phyloP scores from a whole-genome alignment of 2,329 filamentous ascomycete species.

The Magnaporthiopsis incrustans region DNA sequence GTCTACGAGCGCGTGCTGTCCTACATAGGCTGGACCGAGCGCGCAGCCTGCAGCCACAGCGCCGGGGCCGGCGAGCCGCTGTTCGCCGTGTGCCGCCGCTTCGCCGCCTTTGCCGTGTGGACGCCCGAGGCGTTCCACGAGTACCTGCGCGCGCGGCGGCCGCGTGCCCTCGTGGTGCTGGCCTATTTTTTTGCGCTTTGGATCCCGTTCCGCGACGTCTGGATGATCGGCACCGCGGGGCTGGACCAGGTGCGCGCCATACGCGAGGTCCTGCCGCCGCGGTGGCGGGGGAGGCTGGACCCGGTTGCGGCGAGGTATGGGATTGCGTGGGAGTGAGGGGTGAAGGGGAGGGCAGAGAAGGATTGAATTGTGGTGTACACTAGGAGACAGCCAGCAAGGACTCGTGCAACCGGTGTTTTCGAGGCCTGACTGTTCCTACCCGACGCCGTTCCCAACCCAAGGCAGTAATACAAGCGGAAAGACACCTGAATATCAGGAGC shows the following conservation, averaged over 20 bases:
- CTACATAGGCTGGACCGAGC: slow-evolving; percentile 25
- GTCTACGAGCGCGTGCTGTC: slow-evolving; percentile 25
- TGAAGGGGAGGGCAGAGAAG: too few relatives aligned
- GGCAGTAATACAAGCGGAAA: too few relatives aligned
- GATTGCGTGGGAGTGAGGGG: background rate
- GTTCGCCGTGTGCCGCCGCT: slow-evolving; percentile 22
- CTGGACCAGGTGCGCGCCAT: slow-evolving; percentile 28
- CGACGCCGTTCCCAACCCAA: too few relatives aligned
- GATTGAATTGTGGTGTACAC: too few relatives aligned
- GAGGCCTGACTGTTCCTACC: too few relatives aligned
- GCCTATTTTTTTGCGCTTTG: slow-evolving; percentile 31
- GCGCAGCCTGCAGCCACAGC: slow-evolving; percentile 13
- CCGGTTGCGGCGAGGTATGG: slow-evolving; percentile 21
- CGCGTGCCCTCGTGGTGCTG: slow-evolving; percentile 27
- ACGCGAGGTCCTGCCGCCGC: slow-evolving; percentile 23
- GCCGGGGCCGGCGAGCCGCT: slow-evolving; percentile 20
- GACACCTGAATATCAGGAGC: too few relatives aligned
- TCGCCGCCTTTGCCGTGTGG: slow-evolving; percentile 28
- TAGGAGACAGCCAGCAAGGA: too few relatives aligned
- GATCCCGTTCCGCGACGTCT: slow-evolving; percentile 23
- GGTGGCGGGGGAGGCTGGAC: slow-evolving; percentile 28
- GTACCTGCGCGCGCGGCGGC: slow-evolving; percentile 25
- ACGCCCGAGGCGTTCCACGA: slow-evolving; percentile 24
- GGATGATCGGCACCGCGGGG: slow-evolving; percentile 28
- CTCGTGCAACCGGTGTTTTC: too few relatives aligned